Evolutionary conservation across 1,284 basidiomycete species (phyloP), one percentile per base, ranked within the genome.

Genomic region (Serendipita sp.): DNA sequence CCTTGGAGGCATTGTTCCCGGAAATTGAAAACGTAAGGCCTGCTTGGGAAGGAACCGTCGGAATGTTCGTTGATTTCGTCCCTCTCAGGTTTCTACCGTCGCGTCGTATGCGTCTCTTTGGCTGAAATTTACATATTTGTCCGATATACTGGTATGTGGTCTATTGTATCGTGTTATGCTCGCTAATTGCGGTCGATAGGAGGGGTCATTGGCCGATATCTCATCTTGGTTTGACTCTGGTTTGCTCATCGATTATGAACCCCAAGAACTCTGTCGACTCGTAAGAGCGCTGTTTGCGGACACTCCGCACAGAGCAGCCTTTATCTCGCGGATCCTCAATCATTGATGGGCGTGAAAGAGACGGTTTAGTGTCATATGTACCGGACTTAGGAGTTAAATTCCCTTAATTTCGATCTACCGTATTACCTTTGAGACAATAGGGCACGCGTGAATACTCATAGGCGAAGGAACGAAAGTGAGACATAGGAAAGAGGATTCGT

Each of bases 71-170:
- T 29, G 17, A 58, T 41, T 17, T 22, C 43, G 32, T 6, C 22
- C 13, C 35, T 29, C 30, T 45, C 50, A 65, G 67, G 62, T 69
- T 2, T 69, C 68, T 3, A 69, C 73, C 2, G 72, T 73, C 0
- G 69, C 70, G 1, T 65, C 67, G 45, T 88, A 89, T 67, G 91
- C 93, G 15, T 88, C 90, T 0, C 85, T 83, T n/a, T 97, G 92
- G 93, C 80, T 95, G 69, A 95, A 95, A 72, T 94, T 91, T 72
- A 91, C 88, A 22, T 97, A 96, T 73, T 77, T 95, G 1, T 88
- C 88, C 1, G 93, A 96, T 72, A 77, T 97, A 10, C 73, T 97
- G 74, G 91, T 92, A 66, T 64, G 87, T 78, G 15, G 30, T 63
- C 64, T 8, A 30, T 47, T 60, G 29, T 61, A 15, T 43, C 58